phyloP scores from a whole-genome alignment of 2,329 filamentous ascomycete species.

The Colletotrichum trifolii region DNA sequence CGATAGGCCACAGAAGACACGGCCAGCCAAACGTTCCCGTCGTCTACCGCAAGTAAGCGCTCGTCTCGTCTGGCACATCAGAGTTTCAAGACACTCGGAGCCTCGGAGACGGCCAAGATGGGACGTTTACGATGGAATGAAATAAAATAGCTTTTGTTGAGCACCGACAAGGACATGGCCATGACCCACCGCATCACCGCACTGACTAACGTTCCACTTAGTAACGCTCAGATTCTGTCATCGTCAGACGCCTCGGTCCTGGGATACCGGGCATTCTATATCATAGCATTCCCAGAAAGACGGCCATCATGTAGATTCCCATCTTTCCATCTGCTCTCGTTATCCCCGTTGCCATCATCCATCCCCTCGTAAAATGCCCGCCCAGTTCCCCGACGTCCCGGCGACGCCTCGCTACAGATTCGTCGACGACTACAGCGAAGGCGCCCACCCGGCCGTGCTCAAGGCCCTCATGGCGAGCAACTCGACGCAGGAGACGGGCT shows the following conservation, averaged over 20 bases:
- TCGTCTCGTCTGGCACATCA: constrained; percentile 2
- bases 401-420: constrained; percentile 52
- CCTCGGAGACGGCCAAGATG: constrained; percentile 8
- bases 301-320: background rate
- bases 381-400: constrained; percentile 4
- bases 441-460: constrained; percentile 60
- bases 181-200: constrained; percentile 20
- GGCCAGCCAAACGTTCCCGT: background rate
- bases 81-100: constrained; percentile 10
- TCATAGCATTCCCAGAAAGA: constrained; percentile 5
- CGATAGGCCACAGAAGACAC: too few species aligned
- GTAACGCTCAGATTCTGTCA: constrained; percentile 27
- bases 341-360: background rate
- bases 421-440: constrained; percentile 63
- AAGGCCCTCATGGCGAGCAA: constrained; percentile 58
- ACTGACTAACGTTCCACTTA: constrained; percentile 35
- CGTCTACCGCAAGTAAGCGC: constrained; percentile 12
- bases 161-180: constrained; percentile 23
- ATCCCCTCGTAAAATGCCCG: constrained; percentile 15
- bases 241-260: background rate
- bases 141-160: constrained; percentile 10
- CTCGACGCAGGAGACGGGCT: constrained; percentile 56
- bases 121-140: too few species aligned
- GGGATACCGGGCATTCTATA: constrained; percentile 8
- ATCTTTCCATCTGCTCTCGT: background rate